Base-by-base conservation (phyloP, 2,329 filamentous ascomycete genomes). In the Delphinella strobiligena region DNA sequence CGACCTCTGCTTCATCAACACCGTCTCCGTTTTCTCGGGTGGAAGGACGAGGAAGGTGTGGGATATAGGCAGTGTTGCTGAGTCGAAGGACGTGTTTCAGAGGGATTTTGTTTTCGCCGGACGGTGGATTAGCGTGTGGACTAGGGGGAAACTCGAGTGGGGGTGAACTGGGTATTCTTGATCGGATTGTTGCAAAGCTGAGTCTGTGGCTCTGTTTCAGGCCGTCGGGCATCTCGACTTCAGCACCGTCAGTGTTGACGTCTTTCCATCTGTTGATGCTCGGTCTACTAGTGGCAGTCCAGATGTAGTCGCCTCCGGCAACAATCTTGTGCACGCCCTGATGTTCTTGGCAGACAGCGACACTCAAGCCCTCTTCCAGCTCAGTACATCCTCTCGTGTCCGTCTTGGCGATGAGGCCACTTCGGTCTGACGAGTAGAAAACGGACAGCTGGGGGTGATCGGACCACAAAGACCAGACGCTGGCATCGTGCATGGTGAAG, bases 401-500 rank as follows among this genome's bases (percentile, higher is more conserved):
- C 1, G 89, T 96, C 68, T 96, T 98, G 40, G 87, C 89, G n/a
- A 98, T 80, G 45, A 95, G 63, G 2, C 91, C 91, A 1, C 86
- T 88, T 37, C 89, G 80, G 61, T 98, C 91, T 50, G 82, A 84
- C 41, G 89, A 96, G 64, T 96, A 96, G 61, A 98, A 96, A 19
- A 94, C 75, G 8, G 81, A 80, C 3, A 98, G 72, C 43, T 82
- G 74, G 1, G 88, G 87, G 51, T 93, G 78, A 39, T 89, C 80
- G 0, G 91, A 95, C 61, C 82, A 93, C 16, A 98, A 69, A 1
- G 86, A 93, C 91, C 91, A 98, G 16, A 98, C 85, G 56, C 88
- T 95, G 55, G 94, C 87, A 55, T 93, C 93, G 63, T 98, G 91
- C 91, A 98, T 98, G 40, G 88, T 95, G 51, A 98, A 74, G 1